Evolutionary conservation across 805 yeast genomes (phyloP).

Genomic region (Kluyveromyces lactis): DNA sequence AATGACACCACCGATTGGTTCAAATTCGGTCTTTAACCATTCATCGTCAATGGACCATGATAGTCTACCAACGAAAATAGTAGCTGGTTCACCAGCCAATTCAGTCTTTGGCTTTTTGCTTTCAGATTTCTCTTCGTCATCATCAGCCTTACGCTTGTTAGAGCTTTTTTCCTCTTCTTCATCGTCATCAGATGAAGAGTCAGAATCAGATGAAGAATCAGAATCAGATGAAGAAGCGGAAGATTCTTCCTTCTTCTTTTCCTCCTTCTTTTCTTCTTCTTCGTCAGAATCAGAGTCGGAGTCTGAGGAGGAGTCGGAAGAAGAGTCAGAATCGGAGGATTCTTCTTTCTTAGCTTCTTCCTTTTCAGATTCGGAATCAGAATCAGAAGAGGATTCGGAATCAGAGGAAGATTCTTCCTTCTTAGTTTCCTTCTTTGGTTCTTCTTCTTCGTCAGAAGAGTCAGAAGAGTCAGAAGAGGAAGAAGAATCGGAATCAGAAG

Average conservation of each 20-base stretch:
- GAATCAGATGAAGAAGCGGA: constrained; percentile 8
- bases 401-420: constrained; percentile 9
- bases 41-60: constrained; percentile 97
- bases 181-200: constrained; percentile 24
- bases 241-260: constrained; percentile 4
- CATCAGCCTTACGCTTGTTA: constrained; percentile 31
- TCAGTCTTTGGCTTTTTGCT: constrained; percentile 46
- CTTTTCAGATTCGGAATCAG: constrained; percentile 9
- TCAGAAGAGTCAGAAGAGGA: constrained; percentile 20
- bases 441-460: constrained; percentile 9
- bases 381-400: constrained; percentile 17
- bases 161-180: constrained; percentile 24
- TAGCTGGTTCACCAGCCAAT: constrained; percentile 57
- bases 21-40: constrained; percentile 85
- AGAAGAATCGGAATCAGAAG: constrained; percentile 17
- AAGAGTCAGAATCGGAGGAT: constrained; percentile 17
- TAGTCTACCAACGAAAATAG: constrained; percentile 92
- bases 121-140: constrained; percentile 32
- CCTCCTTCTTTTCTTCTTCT: constrained; percentile 5
- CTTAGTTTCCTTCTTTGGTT: constrained; percentile 5
- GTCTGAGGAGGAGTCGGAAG: constrained; percentile 23
- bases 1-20: constrained; percentile 69
- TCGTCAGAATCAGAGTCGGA: constrained; percentile 12
- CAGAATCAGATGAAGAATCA: constrained; percentile 24
- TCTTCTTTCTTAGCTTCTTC: constrained; percentile 7